Evolutionary conservation across 345 rosid genomes (phyloP), one percentile per base, ranked within the genome.

Genomic region (Conringia planisiliqua): DNA sequence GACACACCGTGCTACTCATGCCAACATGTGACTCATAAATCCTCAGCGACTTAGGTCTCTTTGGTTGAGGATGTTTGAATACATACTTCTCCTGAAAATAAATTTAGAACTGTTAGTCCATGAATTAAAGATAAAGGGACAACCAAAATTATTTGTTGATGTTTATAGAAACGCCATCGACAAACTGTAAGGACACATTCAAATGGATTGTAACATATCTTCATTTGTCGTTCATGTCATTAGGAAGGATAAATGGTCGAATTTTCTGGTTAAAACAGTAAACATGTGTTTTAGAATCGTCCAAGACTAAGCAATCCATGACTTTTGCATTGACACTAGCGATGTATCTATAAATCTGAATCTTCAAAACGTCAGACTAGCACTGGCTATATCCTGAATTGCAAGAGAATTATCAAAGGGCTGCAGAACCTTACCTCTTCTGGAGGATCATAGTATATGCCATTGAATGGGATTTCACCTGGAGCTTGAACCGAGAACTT

Each of bases 391-490:
- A 75, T 27, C 14, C 12, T 62, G 17, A 61, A 36, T 12, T 47
- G 50, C 32, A 54, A 62, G 59, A 55, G 35, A 70, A 44, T 36
- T 39, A 55, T 63, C 62, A 64, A 71, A 30, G 42, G 55, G 39
- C 16, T 39, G 48, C 48, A 72, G 42, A 44, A 57, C 32, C 63
- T 12, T 80, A 94, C 99, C 95, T 90, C 96, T 72, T 85, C 87
- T 27, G 92, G 97, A 47, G 99, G 97, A 82, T 94, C 99, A 74
- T 94, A 94, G 88, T 91, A 94, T 76, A 94, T 88, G 61, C 99
- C 99, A 78, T 84, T 85, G 83, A 84, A 94, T 35, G 99, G 96
- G 71, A 94, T 91, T 86, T 90, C 99, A 73, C 97, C 96, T 0
- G 97, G 96, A 71, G 92, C 90, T 84, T 94, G 99, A 63, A 94